Conservation (phyloP, 2,329 filamentous ascomycete species). For the Neoarthrinium moseri region DNA sequence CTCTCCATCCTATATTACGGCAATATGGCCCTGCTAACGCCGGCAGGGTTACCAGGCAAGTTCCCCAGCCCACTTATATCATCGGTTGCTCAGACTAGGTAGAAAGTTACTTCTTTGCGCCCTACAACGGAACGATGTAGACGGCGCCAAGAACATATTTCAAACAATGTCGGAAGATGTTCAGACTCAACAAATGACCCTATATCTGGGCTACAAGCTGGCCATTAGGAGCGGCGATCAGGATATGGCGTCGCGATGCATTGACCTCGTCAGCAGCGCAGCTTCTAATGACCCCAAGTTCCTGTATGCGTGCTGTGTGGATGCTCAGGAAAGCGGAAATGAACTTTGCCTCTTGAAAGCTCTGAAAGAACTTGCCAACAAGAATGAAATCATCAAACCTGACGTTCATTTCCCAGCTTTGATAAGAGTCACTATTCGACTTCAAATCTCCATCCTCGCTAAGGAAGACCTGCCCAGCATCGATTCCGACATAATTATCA, state of each 20-base stretch:
- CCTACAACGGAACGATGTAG: slow-evolving; percentile 55
- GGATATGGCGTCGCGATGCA: slow-evolving; percentile 60
- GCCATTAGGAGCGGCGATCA: slow-evolving; percentile 59
- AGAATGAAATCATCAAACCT: slow-evolving; percentile 46
- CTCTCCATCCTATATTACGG: slow-evolving; percentile 65
- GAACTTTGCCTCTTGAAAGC: slow-evolving; percentile 57
- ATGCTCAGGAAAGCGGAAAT: slow-evolving; percentile 67
- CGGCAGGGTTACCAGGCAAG: slow-evolving; percentile 65
- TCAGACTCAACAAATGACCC: slow-evolving; percentile 62
- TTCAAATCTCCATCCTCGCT: slow-evolving; percentile 43
- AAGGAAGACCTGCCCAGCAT: slow-evolving; percentile 17
- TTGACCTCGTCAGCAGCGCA: slow-evolving; percentile 57
- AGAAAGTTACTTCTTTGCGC: slow-evolving; percentile 75
- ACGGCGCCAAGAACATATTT: slow-evolving; percentile 54
- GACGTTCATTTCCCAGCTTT: slow-evolving; percentile 62
- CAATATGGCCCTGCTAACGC: slow-evolving; percentile 65
- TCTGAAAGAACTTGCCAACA: slow-evolving; percentile 59
- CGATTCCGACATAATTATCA: slow-evolving; percentile 23
- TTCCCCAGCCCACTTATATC: slow-evolving; percentile 13
- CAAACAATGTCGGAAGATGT: slow-evolving; percentile 56
- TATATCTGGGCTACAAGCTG: slow-evolving; percentile 74
- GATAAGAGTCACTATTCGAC: slow-evolving; percentile 58
- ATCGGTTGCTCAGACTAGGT: slow-evolving; percentile 20
- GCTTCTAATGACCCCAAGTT: slow-evolving; percentile 57
- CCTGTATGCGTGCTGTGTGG: slow-evolving; percentile 77